Percentiles rank a stretch among this genome's conserved stretches.
Evolutionary conservation across 2,329 filamentous ascomycete species (phyloP).

Genomic region (Sclerotinia nivalis): DNA sequence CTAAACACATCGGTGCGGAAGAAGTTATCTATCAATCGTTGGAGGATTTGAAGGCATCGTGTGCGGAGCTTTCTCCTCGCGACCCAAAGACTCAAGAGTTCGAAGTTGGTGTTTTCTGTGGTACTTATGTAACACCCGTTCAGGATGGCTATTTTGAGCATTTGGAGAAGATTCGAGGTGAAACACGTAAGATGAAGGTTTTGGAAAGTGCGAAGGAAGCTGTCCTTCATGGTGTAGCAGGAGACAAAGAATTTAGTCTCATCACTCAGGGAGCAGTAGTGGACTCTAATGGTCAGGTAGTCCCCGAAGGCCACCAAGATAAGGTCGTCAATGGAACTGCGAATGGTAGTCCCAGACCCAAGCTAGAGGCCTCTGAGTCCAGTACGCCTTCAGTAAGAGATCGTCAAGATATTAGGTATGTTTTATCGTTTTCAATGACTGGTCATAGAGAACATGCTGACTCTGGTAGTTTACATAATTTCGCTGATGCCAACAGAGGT

Average conservation of each 20-base stretch:
- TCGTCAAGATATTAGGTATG: slow-evolving; percentile 42
- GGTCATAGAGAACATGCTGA: neutral
- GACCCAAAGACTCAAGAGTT: slow-evolving; percentile 62
- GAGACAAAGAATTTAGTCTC: slow-evolving; percentile 60
- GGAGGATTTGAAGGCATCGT: slow-evolving; percentile 76
- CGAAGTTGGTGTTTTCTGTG: slow-evolving; percentile 90
- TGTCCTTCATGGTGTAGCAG: slow-evolving; percentile 62
- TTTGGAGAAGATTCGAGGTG: slow-evolving; percentile 69
- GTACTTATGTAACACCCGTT: slow-evolving; percentile 80
- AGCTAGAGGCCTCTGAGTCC: slow-evolving; percentile 37
- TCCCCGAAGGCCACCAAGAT: slow-evolving; percentile 44
- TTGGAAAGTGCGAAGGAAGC: slow-evolving; percentile 65
- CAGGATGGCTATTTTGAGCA: slow-evolving; percentile 80
- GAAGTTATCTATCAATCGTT: slow-evolving; percentile 77
- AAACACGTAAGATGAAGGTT: slow-evolving; percentile 67
- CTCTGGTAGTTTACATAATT: slow-evolving; percentile 25
- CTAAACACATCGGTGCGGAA: slow-evolving; percentile 69
- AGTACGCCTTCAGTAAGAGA: slow-evolving; percentile 39
- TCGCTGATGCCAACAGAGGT: slow-evolving; percentile 34
- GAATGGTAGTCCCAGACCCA: slow-evolving; percentile 33
- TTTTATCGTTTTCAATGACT: neutral
- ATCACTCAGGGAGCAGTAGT: slow-evolving; percentile 62
- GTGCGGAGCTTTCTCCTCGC: slow-evolving; percentile 67
- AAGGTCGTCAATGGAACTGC: slow-evolving; percentile 28
- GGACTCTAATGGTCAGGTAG: slow-evolving; percentile 55